These are phyloP conservation scores for Cyathus striatus DNA, from an alignment of 768 basidiomycete species.

Conservation along the genomic window DNA sequence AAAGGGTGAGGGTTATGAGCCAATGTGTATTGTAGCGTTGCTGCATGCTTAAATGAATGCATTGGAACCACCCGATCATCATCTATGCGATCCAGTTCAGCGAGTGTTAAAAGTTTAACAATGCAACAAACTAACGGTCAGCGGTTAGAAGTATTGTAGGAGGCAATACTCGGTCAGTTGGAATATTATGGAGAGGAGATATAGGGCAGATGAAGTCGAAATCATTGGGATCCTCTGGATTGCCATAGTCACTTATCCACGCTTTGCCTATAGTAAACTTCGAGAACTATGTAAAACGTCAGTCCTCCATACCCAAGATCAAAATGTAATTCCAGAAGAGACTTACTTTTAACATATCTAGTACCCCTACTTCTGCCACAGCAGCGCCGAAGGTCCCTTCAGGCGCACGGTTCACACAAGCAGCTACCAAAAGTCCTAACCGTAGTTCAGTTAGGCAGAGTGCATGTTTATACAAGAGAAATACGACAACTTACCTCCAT, in stretches of 20 bases:
- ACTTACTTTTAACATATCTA: slow-evolving; percentile 70
- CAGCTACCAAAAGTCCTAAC: slow-evolving; percentile 72
- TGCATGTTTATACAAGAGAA: not conserved
- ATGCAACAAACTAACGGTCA: slow-evolving; percentile 62
- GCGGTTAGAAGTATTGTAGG: slow-evolving; percentile 77
- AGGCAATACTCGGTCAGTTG: slow-evolving; percentile 53
- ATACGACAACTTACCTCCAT: slow-evolving; percentile 52
- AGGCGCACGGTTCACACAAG: slow-evolving; percentile 77
- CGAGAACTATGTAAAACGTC: slow-evolving; percentile 43
- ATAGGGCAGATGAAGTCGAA: slow-evolving; percentile 83
- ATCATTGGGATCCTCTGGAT: slow-evolving; percentile 68
- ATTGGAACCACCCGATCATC: slow-evolving; percentile 86
- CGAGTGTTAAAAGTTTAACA: too few relatives aligned
- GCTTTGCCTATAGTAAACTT: slow-evolving; percentile 73
- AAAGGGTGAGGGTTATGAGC: slow-evolving; percentile 69
- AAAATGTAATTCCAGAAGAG: slow-evolving; percentile 1
- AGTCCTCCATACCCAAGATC: slow-evolving; percentile 2
- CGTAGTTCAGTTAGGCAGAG: not conserved
- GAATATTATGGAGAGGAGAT: slow-evolving; percentile 80
- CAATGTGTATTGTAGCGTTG: slow-evolving; percentile 64
- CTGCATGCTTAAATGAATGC: slow-evolving; percentile 81
- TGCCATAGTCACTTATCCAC: slow-evolving; percentile 78
- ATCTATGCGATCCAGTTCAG: slow-evolving; percentile 32
- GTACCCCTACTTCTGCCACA: slow-evolving; percentile 78
- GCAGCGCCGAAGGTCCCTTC: slow-evolving; percentile 73